Evolutionary conservation across 768 basidiomycete species (phyloP).

Genomic region (Tulasnella sp.): DNA sequence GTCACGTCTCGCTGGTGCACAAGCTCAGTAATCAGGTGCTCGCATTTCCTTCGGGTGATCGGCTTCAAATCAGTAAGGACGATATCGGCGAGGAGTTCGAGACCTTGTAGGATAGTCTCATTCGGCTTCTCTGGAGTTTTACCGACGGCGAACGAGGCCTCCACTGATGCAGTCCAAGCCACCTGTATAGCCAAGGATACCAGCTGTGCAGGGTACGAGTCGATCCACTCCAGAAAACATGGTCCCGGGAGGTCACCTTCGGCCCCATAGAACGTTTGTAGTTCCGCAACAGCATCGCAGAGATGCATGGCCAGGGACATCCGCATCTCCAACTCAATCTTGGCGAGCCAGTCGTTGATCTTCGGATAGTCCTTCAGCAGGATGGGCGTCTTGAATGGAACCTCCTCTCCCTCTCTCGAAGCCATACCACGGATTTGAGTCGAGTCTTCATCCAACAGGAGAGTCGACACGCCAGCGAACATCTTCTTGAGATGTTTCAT

Average conservation of each 20-base stretch:
- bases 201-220: constrained; percentile 89
- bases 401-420: constrained; percentile 92
- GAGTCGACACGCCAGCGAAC: constrained; percentile 94
- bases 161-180: constrained; percentile 84
- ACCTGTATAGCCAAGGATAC: constrained; percentile 94
- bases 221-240: constrained; percentile 81
- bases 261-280: constrained; percentile 69
- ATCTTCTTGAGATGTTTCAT: constrained; percentile 99
- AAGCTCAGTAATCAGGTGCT: constrained; percentile 96
- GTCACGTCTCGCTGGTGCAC: constrained; percentile 97
- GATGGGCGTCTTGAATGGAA: constrained; percentile 73
- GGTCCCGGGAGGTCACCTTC: constrained; percentile 49
- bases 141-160: constrained; percentile 49
- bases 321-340: constrained; percentile 88
- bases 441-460: constrained; percentile 77
- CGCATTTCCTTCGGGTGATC: constrained; percentile 94
- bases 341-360: constrained; percentile 97
- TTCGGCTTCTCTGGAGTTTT: constrained; percentile 54
- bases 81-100: constrained; percentile 94
- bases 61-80: constrained; percentile 82
- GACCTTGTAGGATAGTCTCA: constrained; percentile 63
- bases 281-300: constrained; percentile 65
- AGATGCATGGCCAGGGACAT: constrained; percentile 76
- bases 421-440: constrained; percentile 88
- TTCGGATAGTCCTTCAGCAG: constrained; percentile 86